A percentile compares a stretch with the other conserved stretches of the same genome.
Evolutionary conservation across 495 filamentous ascomycete genomes (phyloP).

Genomic region (Chaetomium cochliodes): DNA sequence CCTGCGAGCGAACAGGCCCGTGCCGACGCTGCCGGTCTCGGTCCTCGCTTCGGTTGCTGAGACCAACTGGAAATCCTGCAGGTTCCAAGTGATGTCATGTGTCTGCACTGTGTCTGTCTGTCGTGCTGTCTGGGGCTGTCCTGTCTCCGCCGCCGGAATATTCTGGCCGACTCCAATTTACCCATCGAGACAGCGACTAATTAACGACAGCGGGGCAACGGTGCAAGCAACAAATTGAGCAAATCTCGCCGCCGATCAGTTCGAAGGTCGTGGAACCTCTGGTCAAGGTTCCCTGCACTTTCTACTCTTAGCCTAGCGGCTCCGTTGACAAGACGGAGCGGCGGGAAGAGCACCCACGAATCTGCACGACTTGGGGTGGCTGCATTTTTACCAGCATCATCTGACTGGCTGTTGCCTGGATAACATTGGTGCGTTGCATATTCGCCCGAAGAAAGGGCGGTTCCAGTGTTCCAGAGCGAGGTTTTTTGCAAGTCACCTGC

Average conservation of each 20-base stretch:
- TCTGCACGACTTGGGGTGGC: not conserved
- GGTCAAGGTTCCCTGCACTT: constrained; percentile 21
- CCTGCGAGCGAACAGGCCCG: not conserved
- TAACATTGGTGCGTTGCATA: not conserved
- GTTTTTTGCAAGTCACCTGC: constrained; percentile 10
- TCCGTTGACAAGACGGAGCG: not conserved
- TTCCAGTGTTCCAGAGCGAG: not conserved
- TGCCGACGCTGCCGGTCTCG: constrained; percentile 18
- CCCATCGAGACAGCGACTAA: constrained; percentile 1
- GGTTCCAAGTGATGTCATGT: constrained; percentile 23
- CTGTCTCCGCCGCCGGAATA: constrained; percentile 15
- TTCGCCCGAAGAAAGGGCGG: not conserved
- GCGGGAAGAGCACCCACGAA: constrained; percentile 4
- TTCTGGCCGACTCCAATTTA: constrained; percentile 22
- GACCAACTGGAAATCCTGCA: not conserved
- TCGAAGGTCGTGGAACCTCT: constrained; percentile 23
- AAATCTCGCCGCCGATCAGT: constrained; percentile 11
- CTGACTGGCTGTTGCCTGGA: constrained; percentile 6
- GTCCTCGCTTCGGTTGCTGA: constrained; percentile 16
- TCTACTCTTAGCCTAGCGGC: constrained; percentile 24
- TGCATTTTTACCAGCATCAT: not conserved
- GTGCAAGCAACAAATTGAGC: not conserved
- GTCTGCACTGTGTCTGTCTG: too few species aligned
- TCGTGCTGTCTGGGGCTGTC: too few species aligned
- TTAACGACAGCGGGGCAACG: not conserved